Evolutionary conservation across 1,284 basidiomycete genomes (phyloP), one percentile per base, ranked within the genome.

Genomic region (Trametes pubescens): DNA sequence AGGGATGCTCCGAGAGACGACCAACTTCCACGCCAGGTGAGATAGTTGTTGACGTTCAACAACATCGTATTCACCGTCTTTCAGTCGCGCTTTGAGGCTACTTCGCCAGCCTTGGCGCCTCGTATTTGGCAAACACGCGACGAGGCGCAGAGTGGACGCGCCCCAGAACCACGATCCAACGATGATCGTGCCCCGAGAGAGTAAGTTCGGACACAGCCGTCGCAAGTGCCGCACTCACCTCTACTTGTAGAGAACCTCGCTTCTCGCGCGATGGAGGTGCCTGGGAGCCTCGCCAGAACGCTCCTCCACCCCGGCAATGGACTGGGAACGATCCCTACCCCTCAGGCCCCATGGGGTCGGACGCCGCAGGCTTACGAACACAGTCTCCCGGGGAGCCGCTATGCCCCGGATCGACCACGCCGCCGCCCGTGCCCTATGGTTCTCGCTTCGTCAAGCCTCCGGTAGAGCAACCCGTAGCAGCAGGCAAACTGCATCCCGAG

Each of bases 101-200:
- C 43, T 21, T 46, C 58, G 21, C 24, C 51, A 4, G 53, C 53
- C 6, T 40, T 29, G 5, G 60, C 59, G 32, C 58, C 60, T 11
- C 66, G 69, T 5, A 58, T 68, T 51, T 70, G 69, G 69, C 57
- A 65, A n/a, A 70, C 69, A 22, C 64, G 69, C 6, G 69, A 70
- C 16, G 57, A 68, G 40, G 59, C 62, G 4, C 59, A 69, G 57
- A 59, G 48, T 22, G 32, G 58, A 13, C 61, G 57, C 14, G 21
- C 46, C 43, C 65, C 43, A 21, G 54, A 52, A 7, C 0, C 37
- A n/a, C 49, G 57, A n/a, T 35, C 35, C 38, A 26, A 57, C 9
- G 59, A 66, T 5, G 53, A 48, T 18, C 62, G 51, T 21, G 16
- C 38, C 26, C 37, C 57, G 4, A 61, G 57, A 52, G 58, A 58